phyloP scores from a whole-genome alignment of 768 basidiomycete genomes.

The Sporobolomyces phaffii region DNA sequence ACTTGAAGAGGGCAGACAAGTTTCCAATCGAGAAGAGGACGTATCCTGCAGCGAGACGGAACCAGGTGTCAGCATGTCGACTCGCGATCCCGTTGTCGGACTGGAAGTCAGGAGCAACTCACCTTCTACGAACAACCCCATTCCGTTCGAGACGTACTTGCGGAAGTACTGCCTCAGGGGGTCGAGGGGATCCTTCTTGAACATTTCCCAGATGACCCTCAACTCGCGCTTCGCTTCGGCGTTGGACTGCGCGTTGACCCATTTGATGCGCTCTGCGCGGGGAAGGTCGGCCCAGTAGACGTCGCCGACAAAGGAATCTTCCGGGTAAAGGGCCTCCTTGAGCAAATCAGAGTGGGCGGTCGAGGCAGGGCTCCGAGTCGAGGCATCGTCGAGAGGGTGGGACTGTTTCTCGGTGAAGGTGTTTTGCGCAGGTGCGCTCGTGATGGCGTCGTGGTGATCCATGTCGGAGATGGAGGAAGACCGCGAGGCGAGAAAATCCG shows the following conservation, averaged over 20 bases:
- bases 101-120: neutral
- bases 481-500: neutral
- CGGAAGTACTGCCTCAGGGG: constrained; percentile 45
- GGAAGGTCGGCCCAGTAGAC: constrained; percentile 48
- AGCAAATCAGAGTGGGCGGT: constrained; percentile 27
- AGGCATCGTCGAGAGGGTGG: neutral
- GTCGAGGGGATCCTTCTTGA: constrained; percentile 46
- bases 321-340: constrained; percentile 39
- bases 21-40: constrained; percentile 51
- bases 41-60: constrained; percentile 42
- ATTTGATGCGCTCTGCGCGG: constrained; percentile 40
- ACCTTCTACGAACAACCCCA: constrained; percentile 40
- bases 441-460: neutral
- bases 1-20: constrained; percentile 45
- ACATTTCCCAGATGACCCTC: constrained; percentile 44
- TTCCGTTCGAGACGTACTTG: constrained; percentile 48
- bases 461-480: neutral
- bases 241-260: constrained; percentile 45
- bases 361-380: constrained; percentile 1
- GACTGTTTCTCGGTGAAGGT: constrained; percentile 10
- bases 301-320: constrained; percentile 40
- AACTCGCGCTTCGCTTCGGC: constrained; percentile 46
- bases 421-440: neutral
- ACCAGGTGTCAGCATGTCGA: neutral
- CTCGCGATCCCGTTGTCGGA: too few species aligned